These are phyloP conservation scores for Capsicum pubescens DNA, from an alignment of 257 asterid genomes.

Conservation along the genomic window DNA sequence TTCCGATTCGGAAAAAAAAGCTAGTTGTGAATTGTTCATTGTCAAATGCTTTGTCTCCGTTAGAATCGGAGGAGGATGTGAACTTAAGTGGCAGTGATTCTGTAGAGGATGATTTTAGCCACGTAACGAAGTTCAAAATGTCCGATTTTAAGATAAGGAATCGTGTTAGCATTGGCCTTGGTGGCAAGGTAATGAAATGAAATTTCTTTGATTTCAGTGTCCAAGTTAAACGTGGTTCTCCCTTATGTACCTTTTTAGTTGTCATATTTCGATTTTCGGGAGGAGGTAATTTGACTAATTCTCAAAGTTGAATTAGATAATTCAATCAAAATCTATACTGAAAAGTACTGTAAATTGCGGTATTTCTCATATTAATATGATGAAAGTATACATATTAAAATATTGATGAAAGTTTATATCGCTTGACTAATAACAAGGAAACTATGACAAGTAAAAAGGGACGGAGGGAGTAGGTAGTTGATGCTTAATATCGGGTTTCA, in stretches of 20 bases:
- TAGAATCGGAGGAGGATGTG: slow-evolving; percentile 50
- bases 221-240: background rate
- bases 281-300: no score
- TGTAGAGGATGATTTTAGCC: slow-evolving; percentile 70
- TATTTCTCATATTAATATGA: no score
- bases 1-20: slow-evolving; percentile 34
- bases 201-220: background rate
- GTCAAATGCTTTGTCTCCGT: slow-evolving; percentile 47
- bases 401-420: no score
- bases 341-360: no score
- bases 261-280: no score
- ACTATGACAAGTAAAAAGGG: no score
- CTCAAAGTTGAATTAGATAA: no score
- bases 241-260: no score
- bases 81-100: slow-evolving; percentile 40
- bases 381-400: no score
- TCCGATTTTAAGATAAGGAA: slow-evolving; percentile 78
- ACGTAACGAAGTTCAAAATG: slow-evolving; percentile 80
- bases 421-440: no score
- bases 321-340: no score
- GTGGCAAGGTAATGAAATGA: slow-evolving; percentile 64
- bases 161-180: slow-evolving; percentile 83
- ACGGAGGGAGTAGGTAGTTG: background rate
- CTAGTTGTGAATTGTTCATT: slow-evolving; percentile 46
- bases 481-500: background rate